Conservation (phyloP, 1,139 yeast genomes). For the Yamadazyma sp. region DNA sequence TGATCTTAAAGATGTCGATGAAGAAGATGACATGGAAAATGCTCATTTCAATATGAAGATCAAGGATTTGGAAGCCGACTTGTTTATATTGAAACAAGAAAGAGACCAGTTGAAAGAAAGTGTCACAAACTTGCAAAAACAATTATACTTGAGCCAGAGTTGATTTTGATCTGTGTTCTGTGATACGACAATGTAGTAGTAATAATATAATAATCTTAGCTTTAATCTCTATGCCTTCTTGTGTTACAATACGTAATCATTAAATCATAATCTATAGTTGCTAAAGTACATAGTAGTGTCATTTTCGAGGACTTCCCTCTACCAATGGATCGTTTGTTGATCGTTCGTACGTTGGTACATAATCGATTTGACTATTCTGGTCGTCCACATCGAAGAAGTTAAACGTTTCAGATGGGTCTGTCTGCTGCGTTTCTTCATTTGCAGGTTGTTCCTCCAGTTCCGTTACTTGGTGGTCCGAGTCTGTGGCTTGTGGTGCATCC, state of each 20-base stretch:
- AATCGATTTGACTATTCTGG: slow-evolving; percentile 28
- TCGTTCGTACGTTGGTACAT: slow-evolving; percentile 39
- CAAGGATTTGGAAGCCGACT: slow-evolving; percentile 81
- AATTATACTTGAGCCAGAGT: slow-evolving; percentile 37
- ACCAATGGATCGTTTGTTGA: slow-evolving; percentile 28
- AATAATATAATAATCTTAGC: not conserved
- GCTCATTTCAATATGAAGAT: slow-evolving; percentile 77
- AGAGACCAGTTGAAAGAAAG: slow-evolving; percentile 75
- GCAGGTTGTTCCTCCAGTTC: not conserved
- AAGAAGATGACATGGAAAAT: slow-evolving; percentile 52
- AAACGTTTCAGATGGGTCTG: not conserved
- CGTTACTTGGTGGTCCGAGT: not conserved
- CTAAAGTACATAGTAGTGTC: not conserved
- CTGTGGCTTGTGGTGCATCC: slow-evolving; percentile 2
- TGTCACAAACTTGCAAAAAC: slow-evolving; percentile 59
- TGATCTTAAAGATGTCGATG: slow-evolving; percentile 23
- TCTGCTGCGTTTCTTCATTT: not conserved
- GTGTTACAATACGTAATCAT: not conserved
- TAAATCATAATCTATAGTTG: slow-evolving; percentile 1
- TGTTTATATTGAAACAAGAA: slow-evolving; percentile 78
- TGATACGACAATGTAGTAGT: not conserved
- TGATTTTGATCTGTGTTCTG: not conserved
- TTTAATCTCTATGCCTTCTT: not conserved
- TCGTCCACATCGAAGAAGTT: slow-evolving; percentile 14
- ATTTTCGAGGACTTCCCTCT: slow-evolving; percentile 3